phyloP scores from a whole-genome alignment of 495 filamentous ascomycete species.

The Choiromyces venosus region DNA sequence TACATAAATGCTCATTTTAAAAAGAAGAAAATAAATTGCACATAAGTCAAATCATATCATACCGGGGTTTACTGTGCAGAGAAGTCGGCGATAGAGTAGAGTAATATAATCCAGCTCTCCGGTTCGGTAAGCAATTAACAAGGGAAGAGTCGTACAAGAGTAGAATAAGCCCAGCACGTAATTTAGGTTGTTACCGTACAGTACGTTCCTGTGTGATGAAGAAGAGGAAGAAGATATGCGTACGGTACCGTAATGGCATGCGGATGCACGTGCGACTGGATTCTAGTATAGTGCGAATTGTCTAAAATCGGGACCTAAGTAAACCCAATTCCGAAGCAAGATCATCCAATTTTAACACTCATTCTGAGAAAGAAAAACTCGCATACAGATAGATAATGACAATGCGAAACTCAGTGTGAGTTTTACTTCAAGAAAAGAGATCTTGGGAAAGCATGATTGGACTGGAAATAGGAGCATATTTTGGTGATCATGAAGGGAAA shows the following conservation, averaged over 20 bases:
- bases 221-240: not conserved
- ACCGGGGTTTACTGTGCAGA: not conserved
- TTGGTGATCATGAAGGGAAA: no score
- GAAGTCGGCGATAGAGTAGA: not conserved
- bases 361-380: no score
- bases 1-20: not conserved
- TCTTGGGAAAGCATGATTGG: no score
- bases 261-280: not conserved
- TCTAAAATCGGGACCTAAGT: no score
- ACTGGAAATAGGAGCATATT: no score
- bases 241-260: not conserved
- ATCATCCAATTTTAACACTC: no score
- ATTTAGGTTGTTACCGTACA: not conserved
- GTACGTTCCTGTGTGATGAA: no score
- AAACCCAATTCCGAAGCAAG: no score
- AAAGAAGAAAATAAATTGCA: not conserved
- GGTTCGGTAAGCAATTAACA: not conserved
- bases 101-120: not conserved
- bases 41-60: not conserved
- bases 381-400: no score
- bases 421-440: no score
- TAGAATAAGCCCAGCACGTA: not conserved
- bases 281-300: no score
- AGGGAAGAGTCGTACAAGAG: not conserved
- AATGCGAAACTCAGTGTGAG: no score